Percentiles rank a stretch among this genome's conserved stretches.
Conservation (phyloP, 176 grass and related monocot species). For the Leersia perrieri region DNA sequence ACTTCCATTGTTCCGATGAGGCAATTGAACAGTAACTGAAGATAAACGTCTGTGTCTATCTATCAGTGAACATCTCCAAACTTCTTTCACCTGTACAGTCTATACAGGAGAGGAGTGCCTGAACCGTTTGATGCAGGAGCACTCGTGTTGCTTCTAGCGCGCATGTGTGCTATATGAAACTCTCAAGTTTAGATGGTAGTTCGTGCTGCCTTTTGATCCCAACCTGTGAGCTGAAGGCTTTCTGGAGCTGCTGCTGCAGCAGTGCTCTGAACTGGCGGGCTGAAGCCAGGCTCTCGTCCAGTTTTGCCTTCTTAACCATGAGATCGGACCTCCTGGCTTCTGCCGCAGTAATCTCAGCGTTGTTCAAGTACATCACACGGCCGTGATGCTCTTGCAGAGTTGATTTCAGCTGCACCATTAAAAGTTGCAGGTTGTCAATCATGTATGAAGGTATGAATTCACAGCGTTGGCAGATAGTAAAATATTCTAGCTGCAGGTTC, state of each 20-base stretch:
- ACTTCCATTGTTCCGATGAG: not conserved
- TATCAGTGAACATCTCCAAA: not conserved
- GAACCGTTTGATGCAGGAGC: not conserved
- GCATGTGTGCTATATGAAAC: not conserved
- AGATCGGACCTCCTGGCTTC: conserved; percentile 70
- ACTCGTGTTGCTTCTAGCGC: not conserved
- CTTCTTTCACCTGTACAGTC: not conserved
- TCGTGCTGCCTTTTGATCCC: conserved; percentile 25
- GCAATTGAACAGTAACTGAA: not conserved
- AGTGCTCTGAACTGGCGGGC: conserved; percentile 54
- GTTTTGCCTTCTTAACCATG: conserved; percentile 57
- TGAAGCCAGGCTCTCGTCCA: conserved; percentile 54
- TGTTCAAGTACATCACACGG: conserved; percentile 39
- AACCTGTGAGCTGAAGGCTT: conserved; percentile 44
- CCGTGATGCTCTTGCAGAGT: conserved; percentile 52
- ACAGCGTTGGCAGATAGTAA: not conserved
- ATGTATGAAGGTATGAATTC: not conserved
- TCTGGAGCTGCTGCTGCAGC: conserved; percentile 77
- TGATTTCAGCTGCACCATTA: conserved; percentile 59
- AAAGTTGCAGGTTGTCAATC: conserved; percentile 1
- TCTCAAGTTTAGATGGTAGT: conserved; percentile 19
- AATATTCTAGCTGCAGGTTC: not conserved
- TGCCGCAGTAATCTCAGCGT: conserved; percentile 47
- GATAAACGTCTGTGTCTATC: not conserved
- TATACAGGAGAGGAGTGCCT: not conserved